Conservation (phyloP, 192 early-diverging fungal species). For the Entomortierella lignicola region DNA sequence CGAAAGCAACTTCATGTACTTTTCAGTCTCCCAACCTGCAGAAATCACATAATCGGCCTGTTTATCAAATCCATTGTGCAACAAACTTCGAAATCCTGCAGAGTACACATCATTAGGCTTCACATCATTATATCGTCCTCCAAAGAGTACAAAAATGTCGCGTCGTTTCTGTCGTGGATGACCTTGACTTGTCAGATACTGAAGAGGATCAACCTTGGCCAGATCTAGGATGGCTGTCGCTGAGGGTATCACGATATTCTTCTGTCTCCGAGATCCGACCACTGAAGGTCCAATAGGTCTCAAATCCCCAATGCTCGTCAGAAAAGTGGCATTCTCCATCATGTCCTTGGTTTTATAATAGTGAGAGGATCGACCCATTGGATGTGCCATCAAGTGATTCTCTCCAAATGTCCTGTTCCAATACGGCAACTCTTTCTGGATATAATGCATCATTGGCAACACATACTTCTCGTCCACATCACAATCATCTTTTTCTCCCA, state of each 20-base stretch:
- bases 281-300: conserved; percentile 23
- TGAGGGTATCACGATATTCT: conserved; percentile 59
- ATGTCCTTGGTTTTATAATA: conserved; percentile 49
- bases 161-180: conserved; percentile 48
- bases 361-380: conserved; percentile 54
- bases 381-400: conserved; percentile 59
- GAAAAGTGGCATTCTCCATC: conserved; percentile 51
- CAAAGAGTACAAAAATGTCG: conserved; percentile 45
- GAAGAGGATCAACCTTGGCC: conserved; percentile 20
- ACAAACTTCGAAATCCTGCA: conserved; percentile 50
- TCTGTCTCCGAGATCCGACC: conserved; percentile 28
- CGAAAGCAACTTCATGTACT: conserved; percentile 46
- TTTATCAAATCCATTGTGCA: conserved; percentile 49
- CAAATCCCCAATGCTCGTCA: conserved; percentile 61
- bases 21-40: conserved; percentile 6
- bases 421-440: conserved; percentile 51
- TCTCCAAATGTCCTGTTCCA: conserved; percentile 55
- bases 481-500: conserved; percentile 37
- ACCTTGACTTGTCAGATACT: conserved; percentile 31
- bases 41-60: conserved; percentile 55
- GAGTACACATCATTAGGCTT: conserved; percentile 50
- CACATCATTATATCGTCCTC: conserved; percentile 36
- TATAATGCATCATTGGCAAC: conserved; percentile 56
- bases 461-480: conserved; percentile 56
- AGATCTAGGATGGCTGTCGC: conserved; percentile 50